Evolutionary conservation across 768 basidiomycete genomes (phyloP), one percentile per base, ranked within the genome.

Genomic region (Baorangia bicolor): DNA sequence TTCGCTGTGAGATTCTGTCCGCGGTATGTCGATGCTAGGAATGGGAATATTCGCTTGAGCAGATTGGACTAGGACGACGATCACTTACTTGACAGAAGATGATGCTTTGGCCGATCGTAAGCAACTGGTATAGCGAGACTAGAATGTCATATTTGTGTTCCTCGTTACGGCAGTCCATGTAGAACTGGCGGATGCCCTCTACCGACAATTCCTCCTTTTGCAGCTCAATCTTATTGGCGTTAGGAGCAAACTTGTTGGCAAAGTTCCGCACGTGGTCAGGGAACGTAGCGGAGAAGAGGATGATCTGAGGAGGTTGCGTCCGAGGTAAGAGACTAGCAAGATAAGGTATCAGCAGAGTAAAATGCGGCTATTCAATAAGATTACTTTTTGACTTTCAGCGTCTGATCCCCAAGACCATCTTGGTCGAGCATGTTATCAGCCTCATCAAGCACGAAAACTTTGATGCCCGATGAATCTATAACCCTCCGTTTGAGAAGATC

Each of bases 341-440:
- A 37, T 12, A 30, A 28, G 21, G n/a, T 1, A 41, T 73, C 45
- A 73, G 60, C 30, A 37, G 21, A 20, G 34, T 18, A n/a, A 21
- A 42, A 46, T 38, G 25, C 16, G 25, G 42, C 35, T 9, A 27
- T 40, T 25, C 30, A 42, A 14, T 40, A 9, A 27, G 69, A 84
- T 51, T 64, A 98, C 95, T 95, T 96, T 75, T 97, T 98, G 43
- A 98, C 92, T 49, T 87, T 81, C 43, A 96, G 74, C 0, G 92
- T 95, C 73, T 98, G 95, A 59, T 98, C 96, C 12, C 94, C 93
- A 48, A 98, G 75, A 20, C 92, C 90, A 70, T 94, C 92, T 66
- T 93, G 86, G 68, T 95, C 94, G 63, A 99, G 78, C 96, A 98
- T 98, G 74, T 98, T 97, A 74, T 99, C 97, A 37, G 97, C 97